These are phyloP conservation scores for Emmonsia crescens DNA, from an alignment of 2,329 filamentous ascomycete species.

Conservation along the genomic window DNA sequence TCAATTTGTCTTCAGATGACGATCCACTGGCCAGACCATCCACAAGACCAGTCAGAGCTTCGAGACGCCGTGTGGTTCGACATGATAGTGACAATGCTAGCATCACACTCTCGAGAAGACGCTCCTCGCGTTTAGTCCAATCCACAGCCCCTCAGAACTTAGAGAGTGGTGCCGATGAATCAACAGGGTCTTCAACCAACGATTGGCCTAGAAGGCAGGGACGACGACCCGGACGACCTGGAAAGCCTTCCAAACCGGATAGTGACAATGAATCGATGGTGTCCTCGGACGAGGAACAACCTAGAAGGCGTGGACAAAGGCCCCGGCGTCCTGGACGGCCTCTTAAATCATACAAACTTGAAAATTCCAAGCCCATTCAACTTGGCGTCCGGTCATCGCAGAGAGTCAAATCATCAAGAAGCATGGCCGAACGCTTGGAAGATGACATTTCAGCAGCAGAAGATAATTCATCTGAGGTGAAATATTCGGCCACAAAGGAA, in stretches of 20 bases:
- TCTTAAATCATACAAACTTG: background rate
- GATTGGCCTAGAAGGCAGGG: background rate
- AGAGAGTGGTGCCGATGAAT: background rate
- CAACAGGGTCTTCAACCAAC: background rate
- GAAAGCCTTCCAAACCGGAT: background rate
- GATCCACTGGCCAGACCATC: background rate
- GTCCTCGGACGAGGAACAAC: background rate
- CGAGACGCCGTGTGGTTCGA: background rate
- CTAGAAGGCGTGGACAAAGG: background rate
- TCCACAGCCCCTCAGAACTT: background rate
- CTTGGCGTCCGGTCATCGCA: constrained; percentile 10
- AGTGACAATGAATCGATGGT: background rate
- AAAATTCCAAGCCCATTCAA: background rate
- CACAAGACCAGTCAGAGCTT: background rate
- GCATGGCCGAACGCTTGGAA: constrained; percentile 41
- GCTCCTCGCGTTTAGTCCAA: background rate
- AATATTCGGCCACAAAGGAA: constrained; percentile 53
- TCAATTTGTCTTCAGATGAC: constrained; percentile 13
- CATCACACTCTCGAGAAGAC: background rate
- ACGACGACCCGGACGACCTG: background rate
- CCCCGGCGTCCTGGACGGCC: background rate
- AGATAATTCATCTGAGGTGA: constrained; percentile 4
- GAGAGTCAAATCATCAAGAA: constrained; percentile 19
- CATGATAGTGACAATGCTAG: background rate
- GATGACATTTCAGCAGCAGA: constrained; percentile 29